Evolutionary conservation across 2,329 filamentous ascomycete genomes (phyloP), one percentile per base, ranked within the genome.

Genomic region (Metarhizium sp.): DNA sequence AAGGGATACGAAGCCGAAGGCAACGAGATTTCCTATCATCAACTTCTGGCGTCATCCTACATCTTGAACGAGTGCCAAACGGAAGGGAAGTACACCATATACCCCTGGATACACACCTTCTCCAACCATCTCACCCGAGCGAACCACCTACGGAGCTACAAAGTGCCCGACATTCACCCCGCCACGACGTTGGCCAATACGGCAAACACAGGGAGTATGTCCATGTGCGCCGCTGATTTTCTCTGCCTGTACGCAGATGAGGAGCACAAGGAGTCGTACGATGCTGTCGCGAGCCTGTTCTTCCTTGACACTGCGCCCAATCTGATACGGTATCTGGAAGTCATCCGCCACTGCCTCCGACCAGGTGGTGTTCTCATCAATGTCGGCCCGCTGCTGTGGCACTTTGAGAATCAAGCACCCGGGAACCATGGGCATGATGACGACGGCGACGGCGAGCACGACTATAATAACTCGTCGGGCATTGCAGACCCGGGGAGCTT

Each of bases 291-390:
- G 0, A 90, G 88, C 2, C 88, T 96, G 11, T 99, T 97, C 74
- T 99, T 99, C 74, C 86, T 99, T 56, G 95, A 99, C 69, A 99
- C 94, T 1, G 94, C 94, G 2, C 92, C 92, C 1, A 97, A 99
- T 67, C 69, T 96, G 36, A 87, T 97, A 54, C 82, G 87, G 2
- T 99, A 99, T 67, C 82, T 99, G 38, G 85, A 95, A 66, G 86
- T 91, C 2, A 88, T 97, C 54, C 75, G 74, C 46, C 81, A 88
- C 66, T 95, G 92, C 64, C 78, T 99, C 51, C 84, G 81, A 61
- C 77, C 82, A 0, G 88, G 87, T 30, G 94, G 94, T 0, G 64
- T 95, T 4, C 88, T 95, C 76, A 80, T 96, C 66, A 99, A 99
- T 65, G 75, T 95, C 29, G 94, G 94, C 0, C 94, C 94, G 0